These are phyloP conservation scores for Exophiala alcalophila DNA, from an alignment of 2,329 filamentous ascomycete genomes.

Conservation along the genomic window DNA sequence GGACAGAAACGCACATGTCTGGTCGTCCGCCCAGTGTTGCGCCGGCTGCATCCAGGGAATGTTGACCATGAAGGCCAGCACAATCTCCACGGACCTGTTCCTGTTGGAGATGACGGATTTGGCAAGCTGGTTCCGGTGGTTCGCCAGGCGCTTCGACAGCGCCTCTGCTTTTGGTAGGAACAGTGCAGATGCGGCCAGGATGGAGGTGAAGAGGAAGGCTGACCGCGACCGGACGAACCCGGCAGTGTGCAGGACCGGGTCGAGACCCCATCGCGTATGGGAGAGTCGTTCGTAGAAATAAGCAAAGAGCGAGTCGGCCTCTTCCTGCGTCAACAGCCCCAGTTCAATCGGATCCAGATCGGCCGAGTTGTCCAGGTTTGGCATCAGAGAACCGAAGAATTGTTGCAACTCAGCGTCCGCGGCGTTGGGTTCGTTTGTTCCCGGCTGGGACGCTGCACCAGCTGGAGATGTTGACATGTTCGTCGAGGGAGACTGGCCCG, in stretches of 20 bases:
- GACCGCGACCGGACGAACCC: constrained; percentile 65
- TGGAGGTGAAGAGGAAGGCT: constrained; percentile 68
- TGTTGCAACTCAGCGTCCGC: constrained; percentile 54
- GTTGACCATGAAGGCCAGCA: constrained; percentile 72
- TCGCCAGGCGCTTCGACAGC: constrained; percentile 62
- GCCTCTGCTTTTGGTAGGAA: constrained; percentile 64
- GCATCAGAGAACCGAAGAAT: constrained; percentile 65
- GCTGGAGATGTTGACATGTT: constrained; percentile 56
- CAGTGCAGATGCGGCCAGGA: constrained; percentile 65
- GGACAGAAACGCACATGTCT: constrained; percentile 68
- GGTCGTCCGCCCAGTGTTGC: constrained; percentile 66
- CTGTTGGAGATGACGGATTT: constrained; percentile 60
- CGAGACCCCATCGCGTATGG: constrained; percentile 72
- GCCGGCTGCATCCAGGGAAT: constrained; percentile 72
- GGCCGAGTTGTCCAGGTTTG: constrained; percentile 60
- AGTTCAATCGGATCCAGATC: constrained; percentile 68
- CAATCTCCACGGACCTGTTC: constrained; percentile 68
- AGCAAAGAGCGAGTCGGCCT: constrained; percentile 61
- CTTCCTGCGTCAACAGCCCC: constrained; percentile 63
- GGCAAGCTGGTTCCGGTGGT: constrained; percentile 62
- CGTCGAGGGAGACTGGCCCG: constrained; percentile 23
- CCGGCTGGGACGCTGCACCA: constrained; percentile 31
- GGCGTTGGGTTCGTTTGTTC: constrained; percentile 32
- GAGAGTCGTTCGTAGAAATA: constrained; percentile 67
- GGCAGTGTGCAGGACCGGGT: constrained; percentile 63